A percentile compares a stretch with the other conserved stretches of the same genome.
phyloP scores from a whole-genome alignment of 1,284 basidiomycete species.

The Limonomyces culmigenus region DNA sequence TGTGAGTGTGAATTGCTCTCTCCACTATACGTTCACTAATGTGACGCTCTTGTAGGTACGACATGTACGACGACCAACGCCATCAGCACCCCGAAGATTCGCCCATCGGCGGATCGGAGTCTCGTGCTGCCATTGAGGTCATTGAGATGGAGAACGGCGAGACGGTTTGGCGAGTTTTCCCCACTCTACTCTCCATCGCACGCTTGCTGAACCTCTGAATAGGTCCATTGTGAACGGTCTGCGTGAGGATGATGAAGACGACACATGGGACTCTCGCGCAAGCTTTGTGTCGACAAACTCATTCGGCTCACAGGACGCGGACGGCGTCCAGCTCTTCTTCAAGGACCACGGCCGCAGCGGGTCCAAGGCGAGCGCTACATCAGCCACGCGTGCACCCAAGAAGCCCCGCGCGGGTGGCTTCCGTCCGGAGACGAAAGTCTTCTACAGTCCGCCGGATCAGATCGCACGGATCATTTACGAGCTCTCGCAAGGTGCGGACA shows the following conservation, averaged over 20 bases:
- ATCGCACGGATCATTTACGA: constrained; percentile 68
- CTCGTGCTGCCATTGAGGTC: constrained; percentile 54
- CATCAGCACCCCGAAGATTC: constrained; percentile 5
- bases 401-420: constrained; percentile 27
- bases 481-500: constrained; percentile 60
- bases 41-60: constrained; percentile 34
- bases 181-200: constrained; percentile 4
- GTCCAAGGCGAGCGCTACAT: constrained; percentile 53
- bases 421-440: constrained; percentile 74
- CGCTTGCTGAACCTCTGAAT: constrained; percentile 6
- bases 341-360: constrained; percentile 53
- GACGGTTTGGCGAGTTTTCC: constrained; percentile 49
- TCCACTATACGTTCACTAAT: constrained; percentile 5
- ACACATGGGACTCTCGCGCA: constrained; percentile 41
- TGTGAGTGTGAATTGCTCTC: constrained; percentile 29
- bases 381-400: constrained; percentile 39
- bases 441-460: constrained; percentile 58
- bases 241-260: constrained; percentile 59
- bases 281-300: constrained; percentile 66
- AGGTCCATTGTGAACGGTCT: constrained; percentile 74
- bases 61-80: constrained; percentile 56
- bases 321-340: constrained; percentile 49
- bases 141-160: constrained; percentile 70
- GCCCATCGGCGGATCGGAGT: constrained; percentile 17
- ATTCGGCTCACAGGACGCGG: constrained; percentile 30